Percentiles rank a stretch among this genome's conserved stretches.
Evolutionary conservation across 768 basidiomycete species (phyloP).

Genomic region (Peribolospora baueri): DNA sequence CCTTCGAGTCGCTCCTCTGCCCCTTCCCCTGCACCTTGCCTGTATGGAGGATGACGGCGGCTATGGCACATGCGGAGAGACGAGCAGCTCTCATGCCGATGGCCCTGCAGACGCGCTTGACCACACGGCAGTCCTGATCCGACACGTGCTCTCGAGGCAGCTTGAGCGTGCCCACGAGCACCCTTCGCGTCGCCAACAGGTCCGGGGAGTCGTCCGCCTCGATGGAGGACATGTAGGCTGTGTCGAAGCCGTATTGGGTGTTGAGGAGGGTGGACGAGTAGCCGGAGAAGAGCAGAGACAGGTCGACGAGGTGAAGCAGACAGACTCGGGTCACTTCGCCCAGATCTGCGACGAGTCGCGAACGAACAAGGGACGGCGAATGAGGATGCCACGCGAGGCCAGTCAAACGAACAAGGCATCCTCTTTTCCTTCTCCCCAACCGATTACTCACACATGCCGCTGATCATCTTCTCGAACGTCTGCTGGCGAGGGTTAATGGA

Average conservation of each 20-base stretch:
- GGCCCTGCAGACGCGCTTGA: slow-evolving; percentile 51
- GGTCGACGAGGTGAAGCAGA: slow-evolving; percentile 39
- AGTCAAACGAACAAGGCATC: not conserved
- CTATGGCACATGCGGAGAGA: slow-evolving; percentile 66
- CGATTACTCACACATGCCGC: slow-evolving; percentile 49
- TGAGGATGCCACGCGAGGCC: not conserved
- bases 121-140: slow-evolving; percentile 34
- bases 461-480: slow-evolving; percentile 94
- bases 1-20: slow-evolving; percentile 19
- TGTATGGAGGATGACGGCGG: slow-evolving; percentile 66
- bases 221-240: slow-evolving; percentile 29
- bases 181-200: slow-evolving; percentile 20
- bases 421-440: no score
- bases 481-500: slow-evolving; percentile 75
- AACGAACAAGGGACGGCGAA: not conserved
- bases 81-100: slow-evolving; percentile 62
- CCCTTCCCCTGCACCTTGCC: slow-evolving; percentile 32
- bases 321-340: slow-evolving; percentile 79
- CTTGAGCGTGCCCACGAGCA: slow-evolving; percentile 38
- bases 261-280: slow-evolving; percentile 48
- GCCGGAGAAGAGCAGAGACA: slow-evolving; percentile 44
- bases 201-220: slow-evolving; percentile 6
- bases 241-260: slow-evolving; percentile 80
- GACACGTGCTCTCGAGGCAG: slow-evolving; percentile 32
- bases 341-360: slow-evolving; percentile 27